Conservation (phyloP, 768 basidiomycete species). For the Tulasnella sp. region DNA sequence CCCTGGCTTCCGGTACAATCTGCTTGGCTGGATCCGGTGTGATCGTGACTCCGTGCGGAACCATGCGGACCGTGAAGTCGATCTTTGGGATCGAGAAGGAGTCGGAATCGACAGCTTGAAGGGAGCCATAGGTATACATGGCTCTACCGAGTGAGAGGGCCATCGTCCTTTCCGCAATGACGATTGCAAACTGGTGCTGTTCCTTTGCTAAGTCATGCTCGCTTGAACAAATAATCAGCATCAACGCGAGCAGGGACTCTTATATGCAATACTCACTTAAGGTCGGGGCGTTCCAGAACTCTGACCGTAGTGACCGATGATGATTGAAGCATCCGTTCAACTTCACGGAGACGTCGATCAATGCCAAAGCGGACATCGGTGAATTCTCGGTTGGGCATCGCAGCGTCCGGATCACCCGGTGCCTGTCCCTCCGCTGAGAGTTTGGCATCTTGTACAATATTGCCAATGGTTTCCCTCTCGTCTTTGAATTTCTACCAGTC, state of each 20-base stretch:
- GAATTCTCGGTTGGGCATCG: constrained; percentile 48
- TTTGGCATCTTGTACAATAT: constrained; percentile 20
- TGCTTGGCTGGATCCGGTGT: constrained; percentile 50
- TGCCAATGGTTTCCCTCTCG: constrained; percentile 19
- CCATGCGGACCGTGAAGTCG: constrained; percentile 64
- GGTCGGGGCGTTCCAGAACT: constrained; percentile 57
- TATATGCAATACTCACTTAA: constrained; percentile 44
- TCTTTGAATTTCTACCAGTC: constrained; percentile 39
- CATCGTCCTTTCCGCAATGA: constrained; percentile 81
- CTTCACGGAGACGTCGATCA: constrained; percentile 85
- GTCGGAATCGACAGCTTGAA: constrained; percentile 66
- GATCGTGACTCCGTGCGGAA: constrained; percentile 61
- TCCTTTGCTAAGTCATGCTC: constrained; percentile 84
- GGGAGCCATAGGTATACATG: constrained; percentile 83
- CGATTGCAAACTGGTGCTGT: constrained; percentile 70
- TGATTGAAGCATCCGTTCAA: constrained; percentile 82
- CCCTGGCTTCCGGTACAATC: constrained; percentile 58
- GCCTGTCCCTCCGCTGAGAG: constrained; percentile 10
- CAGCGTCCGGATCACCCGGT: constrained; percentile 20
- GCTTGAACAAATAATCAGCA: constrained; percentile 35
- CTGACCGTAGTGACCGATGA: constrained; percentile 58
- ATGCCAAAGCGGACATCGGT: constrained; percentile 81
- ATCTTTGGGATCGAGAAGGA: constrained; percentile 72
- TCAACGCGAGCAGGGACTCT: neutral
- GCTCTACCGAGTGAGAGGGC: constrained; percentile 84